Conservation (phyloP, 2,329 filamentous ascomycete genomes). For the Hymenoscyphus fructigenus region DNA sequence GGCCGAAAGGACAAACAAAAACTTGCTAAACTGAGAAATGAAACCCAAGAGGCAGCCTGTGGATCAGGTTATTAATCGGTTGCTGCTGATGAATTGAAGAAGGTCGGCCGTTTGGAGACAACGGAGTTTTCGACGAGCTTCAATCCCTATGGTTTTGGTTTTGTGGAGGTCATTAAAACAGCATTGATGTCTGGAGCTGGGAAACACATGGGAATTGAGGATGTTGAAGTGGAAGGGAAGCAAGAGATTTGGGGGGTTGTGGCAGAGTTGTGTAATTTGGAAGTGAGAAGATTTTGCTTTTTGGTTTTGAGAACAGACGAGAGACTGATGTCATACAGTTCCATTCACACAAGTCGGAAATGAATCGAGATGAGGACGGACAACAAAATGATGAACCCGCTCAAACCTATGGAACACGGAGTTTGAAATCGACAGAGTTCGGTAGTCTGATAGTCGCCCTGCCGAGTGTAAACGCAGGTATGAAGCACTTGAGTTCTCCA, state of each 20-base stretch:
- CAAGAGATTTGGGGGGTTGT: neutral
- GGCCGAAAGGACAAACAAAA: neutral
- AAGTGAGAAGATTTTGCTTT: neutral
- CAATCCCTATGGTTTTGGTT: neutral
- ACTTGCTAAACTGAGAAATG: neutral
- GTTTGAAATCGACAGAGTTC: too few species aligned
- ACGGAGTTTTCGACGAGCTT: neutral
- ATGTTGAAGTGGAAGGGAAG: neutral
- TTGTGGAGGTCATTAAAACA: neutral
- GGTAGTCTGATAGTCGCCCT: too few species aligned
- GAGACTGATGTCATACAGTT: neutral
- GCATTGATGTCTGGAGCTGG: neutral
- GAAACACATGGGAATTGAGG: neutral
- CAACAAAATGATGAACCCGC: neutral
- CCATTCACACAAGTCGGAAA: neutral
- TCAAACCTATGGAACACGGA: too few species aligned
- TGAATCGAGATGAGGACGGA: too few species aligned
- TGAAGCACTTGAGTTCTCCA: too few species aligned
- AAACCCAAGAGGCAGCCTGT: neutral
- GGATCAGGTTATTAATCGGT: neutral
- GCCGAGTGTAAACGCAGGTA: too few species aligned
- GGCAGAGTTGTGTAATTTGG: neutral
- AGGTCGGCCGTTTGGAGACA: neutral
- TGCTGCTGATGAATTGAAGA: neutral
- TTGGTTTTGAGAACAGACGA: neutral